A percentile compares a stretch with the other conserved stretches of the same genome.
These are phyloP conservation scores for Zopfia rhizophila DNA, from an alignment of 2,329 filamentous ascomycete species.

Conservation along the genomic window DNA sequence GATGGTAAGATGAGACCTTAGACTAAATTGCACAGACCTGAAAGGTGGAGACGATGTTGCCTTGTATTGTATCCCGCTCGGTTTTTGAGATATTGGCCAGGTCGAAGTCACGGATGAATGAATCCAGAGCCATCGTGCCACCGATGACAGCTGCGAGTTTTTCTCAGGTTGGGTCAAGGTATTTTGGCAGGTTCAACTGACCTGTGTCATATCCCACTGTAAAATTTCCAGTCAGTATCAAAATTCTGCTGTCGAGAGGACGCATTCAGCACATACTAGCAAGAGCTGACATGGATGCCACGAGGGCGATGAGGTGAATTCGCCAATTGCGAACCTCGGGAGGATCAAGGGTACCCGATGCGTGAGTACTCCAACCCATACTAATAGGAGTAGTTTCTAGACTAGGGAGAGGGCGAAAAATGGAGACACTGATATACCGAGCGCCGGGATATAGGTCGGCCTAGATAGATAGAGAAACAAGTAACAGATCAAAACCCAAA, in stretches of 20 bases:
- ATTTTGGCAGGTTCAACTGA: too few relatives aligned
- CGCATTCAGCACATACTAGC: slow-evolving; percentile 36
- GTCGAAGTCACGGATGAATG: slow-evolving; percentile 51
- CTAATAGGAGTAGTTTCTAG: not conserved
- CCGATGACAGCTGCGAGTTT: slow-evolving; percentile 52
- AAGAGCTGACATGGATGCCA: slow-evolving; percentile 51
- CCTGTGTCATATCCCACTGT: slow-evolving; percentile 49
- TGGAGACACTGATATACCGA: too few relatives aligned
- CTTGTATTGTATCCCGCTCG: slow-evolving; percentile 50
- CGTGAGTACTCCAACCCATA: slow-evolving; percentile 42
- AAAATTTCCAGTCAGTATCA: not conserved
- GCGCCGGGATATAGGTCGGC: too few relatives aligned
- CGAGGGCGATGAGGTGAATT: slow-evolving; percentile 46
- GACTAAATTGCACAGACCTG: slow-evolving; percentile 30
- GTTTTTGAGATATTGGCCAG: slow-evolving; percentile 39
- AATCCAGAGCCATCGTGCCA: slow-evolving; percentile 52
- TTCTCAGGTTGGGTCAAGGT: too few relatives aligned
- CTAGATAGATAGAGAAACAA: too few relatives aligned
- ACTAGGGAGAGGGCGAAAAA: too few relatives aligned
- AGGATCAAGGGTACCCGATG: slow-evolving; percentile 45
- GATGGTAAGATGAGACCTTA: not conserved
- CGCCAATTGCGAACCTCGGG: slow-evolving; percentile 50
- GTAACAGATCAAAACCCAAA: too few relatives aligned
- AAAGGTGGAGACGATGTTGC: slow-evolving; percentile 53
- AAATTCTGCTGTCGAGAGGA: not conserved